Base-by-base conservation (phyloP, 2,329 filamentous ascomycete genomes). In the Beauveria sp. region DNA sequence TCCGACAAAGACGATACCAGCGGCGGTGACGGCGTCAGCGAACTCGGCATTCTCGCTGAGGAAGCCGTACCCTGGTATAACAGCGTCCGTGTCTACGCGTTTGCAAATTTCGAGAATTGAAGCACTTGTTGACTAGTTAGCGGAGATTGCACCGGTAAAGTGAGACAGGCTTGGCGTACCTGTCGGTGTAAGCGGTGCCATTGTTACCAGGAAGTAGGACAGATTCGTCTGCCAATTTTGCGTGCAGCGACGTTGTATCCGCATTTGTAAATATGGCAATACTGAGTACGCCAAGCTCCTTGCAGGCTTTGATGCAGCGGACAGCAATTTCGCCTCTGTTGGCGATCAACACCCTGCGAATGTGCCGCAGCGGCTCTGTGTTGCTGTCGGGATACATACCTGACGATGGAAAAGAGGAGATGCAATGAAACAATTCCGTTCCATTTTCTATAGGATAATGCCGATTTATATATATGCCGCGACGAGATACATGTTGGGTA, bases 31-130 rank as follows among this genome's bases (percentile, higher is more conserved):
- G 24, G 77, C 70, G 53, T 74, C 70, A 1, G 85, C 84, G 66
- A 89, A 89, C 9, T 81, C 78, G 7, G 81, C 78, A 66, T 86
- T 86, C 61, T 88, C 85, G 8, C 79, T 82, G 3, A 88, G 70
- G 64, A 87, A 88, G 1, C 86, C 86, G 72, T 88, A 88, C 3
- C 85, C 85, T 0, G 85, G 84, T 52, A 87, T 83, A 18, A 89
- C 79, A 3, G 82, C 83, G 64, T 87, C 75, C 9, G 73, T 79
- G 2, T 72, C 66, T 20, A 78, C 72, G 7, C 75, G 66, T 55
- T 78, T 79, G 30, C 75, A 71, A 22, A 74, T 70, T 9, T 66
- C 63, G 10, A 73, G 58, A 20, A 72, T 70, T 18, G 38, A n/a
- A 6, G 53, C 26, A 10, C 53, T 56, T 3, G 2, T 3, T 30